Evolutionary conservation across 352 stramenopile genomes (phyloP).

Genomic region (Phytophthora fragariae): DNA sequence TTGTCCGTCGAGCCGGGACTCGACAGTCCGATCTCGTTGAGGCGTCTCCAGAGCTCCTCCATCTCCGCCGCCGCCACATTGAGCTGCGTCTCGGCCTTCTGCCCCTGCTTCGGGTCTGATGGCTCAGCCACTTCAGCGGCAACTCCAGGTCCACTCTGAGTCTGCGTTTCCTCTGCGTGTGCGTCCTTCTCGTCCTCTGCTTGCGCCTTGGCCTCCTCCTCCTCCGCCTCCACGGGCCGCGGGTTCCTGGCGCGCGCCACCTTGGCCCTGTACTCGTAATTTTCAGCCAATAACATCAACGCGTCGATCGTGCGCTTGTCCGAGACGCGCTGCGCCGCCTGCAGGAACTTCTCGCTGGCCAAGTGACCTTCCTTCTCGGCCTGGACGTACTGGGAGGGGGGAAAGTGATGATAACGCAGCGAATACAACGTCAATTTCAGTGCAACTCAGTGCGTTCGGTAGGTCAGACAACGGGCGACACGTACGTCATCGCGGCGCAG

Average conservation of each 20-base stretch:
- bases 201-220: conserved; percentile 15
- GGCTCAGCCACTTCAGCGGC: neutral
- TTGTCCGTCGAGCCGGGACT: conserved; percentile 62
- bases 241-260: conserved; percentile 56
- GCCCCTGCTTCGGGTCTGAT: conserved; percentile 45
- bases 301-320: conserved; percentile 79
- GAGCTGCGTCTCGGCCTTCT: conserved; percentile 63
- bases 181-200: neutral
- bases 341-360: conserved; percentile 74
- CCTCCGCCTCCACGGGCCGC: conserved; percentile 25
- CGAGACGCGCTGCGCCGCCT: conserved; percentile 58
- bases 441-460: conserved; percentile 5
- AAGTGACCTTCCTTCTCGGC: conserved; percentile 77
- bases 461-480: conserved; percentile 13
- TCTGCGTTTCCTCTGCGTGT: neutral
- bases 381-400: conserved; percentile 42
- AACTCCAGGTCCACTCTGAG: neutral
- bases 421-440: conserved; percentile 1
- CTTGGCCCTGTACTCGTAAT: conserved; percentile 83
- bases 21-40: conserved; percentile 82
- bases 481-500: conserved; percentile 65
- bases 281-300: conserved; percentile 74
- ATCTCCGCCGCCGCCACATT: conserved; percentile 81
- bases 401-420: neutral
- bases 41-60: conserved; percentile 83